A percentile compares a stretch with the other conserved stretches of the same genome.
These are phyloP conservation scores for Prunus davidiana DNA, from an alignment of 306 rosid genomes.

Conservation along the genomic window DNA sequence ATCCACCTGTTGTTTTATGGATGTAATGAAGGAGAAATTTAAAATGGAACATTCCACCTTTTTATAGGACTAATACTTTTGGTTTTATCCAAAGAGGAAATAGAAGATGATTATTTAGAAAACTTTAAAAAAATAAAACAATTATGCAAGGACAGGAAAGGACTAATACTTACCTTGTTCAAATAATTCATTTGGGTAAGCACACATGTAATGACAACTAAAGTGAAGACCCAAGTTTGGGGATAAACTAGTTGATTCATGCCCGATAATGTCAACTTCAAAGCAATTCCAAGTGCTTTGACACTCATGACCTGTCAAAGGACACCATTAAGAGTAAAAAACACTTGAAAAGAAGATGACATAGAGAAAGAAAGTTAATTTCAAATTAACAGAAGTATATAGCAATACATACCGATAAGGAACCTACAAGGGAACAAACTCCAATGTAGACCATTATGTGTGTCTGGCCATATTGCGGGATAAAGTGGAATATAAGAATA, in stretches of 20 bases:
- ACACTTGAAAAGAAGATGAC: slow-evolving; percentile 21
- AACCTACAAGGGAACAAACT: slow-evolving; percentile 98
- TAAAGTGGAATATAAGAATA: slow-evolving; percentile 71
- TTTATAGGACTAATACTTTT: neutral
- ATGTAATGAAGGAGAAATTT: neutral
- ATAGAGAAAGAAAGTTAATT: slow-evolving; percentile 13
- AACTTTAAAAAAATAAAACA: neutral
- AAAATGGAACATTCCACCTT: neutral
- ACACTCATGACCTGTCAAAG: slow-evolving; percentile 96
- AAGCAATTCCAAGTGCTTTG: slow-evolving; percentile 96
- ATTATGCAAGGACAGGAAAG: neutral
- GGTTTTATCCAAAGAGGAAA: neutral
- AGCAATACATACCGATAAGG: slow-evolving; percentile 76
- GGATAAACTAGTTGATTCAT: slow-evolving; percentile 92
- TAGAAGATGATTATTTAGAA: neutral
- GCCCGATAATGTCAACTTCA: slow-evolving; percentile 90
- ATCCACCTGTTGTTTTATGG: neutral
- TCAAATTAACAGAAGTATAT: slow-evolving; percentile 10
- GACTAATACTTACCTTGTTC: slow-evolving; percentile 60
- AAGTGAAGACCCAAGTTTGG: slow-evolving; percentile 85
- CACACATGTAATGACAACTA: slow-evolving; percentile 79
- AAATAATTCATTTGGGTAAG: slow-evolving; percentile 99
- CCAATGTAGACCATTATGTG: slow-evolving; percentile 98
- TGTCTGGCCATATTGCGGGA: slow-evolving; percentile 95
- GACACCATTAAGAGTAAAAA: slow-evolving; percentile 22